phyloP scores from a whole-genome alignment of 306 rosid genomes.

The Sindora glabra region DNA sequence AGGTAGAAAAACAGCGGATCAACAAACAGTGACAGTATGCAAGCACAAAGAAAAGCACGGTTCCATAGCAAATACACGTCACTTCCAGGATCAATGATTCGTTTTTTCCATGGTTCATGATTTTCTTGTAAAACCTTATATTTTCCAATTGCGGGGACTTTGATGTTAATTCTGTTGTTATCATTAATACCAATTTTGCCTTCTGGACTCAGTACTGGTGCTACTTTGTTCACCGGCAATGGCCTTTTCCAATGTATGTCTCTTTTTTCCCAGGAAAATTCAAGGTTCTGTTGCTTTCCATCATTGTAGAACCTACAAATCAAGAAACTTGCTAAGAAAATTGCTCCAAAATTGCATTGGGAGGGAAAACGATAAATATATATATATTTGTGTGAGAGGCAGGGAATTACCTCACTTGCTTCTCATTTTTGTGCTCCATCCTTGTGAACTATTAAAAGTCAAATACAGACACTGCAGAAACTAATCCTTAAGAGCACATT shows the following conservation, averaged over 20 bases:
- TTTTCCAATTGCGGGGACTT: slow-evolving; percentile 26
- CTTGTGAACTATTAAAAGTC: not conserved
- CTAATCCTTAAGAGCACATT: not conserved
- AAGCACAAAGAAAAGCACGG: slow-evolving; percentile 53
- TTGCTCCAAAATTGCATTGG: not conserved
- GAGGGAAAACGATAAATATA: too few species aligned
- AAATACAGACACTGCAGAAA: slow-evolving; percentile 8
- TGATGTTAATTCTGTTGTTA: slow-evolving; percentile 17
- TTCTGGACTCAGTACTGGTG: slow-evolving; percentile 27
- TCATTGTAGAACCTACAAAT: slow-evolving; percentile 44
- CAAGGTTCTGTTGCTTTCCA: slow-evolving; percentile 32
- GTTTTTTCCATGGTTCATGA: slow-evolving; percentile 34
- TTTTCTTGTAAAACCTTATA: slow-evolving; percentile 47
- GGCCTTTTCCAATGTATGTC: slow-evolving; percentile 37
- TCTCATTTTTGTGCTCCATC: slow-evolving; percentile 62
- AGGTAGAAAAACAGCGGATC: slow-evolving; percentile 88
- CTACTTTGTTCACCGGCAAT: slow-evolving; percentile 31
- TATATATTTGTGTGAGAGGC: not conserved
- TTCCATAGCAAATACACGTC: slow-evolving; percentile 71
- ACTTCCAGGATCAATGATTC: slow-evolving; percentile 82
- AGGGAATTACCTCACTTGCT: slow-evolving; percentile 44
- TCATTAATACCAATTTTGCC: slow-evolving; percentile 13
- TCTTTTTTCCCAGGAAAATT: slow-evolving; percentile 30
- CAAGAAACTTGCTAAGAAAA: slow-evolving; percentile 15
- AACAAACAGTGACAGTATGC: slow-evolving; percentile 64